phyloP scores from a whole-genome alignment of 768 basidiomycete genomes.

The Roridomyces roridus region DNA sequence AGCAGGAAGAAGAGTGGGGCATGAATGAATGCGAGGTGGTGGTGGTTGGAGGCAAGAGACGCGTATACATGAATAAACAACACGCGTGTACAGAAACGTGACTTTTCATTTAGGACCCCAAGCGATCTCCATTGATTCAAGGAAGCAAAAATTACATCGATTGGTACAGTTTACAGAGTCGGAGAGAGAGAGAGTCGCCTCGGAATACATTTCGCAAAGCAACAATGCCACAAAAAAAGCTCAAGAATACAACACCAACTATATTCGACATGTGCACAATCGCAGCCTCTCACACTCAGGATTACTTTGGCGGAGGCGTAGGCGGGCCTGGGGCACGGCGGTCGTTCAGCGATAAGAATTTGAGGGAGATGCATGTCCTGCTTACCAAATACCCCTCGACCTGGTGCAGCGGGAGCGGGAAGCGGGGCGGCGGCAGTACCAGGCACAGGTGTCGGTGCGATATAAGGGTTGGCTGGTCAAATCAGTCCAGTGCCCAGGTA shows the following conservation, averaged over 20 bases:
- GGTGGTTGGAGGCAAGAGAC: too few species aligned
- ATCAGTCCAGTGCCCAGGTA: background rate
- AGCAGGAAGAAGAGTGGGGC: background rate
- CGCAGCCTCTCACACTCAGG: background rate
- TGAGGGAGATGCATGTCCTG: constrained; percentile 9
- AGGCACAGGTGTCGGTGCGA: constrained; percentile 53
- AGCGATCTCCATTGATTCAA: too few species aligned
- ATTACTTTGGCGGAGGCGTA: constrained; percentile 52
- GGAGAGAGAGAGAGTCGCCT: background rate
- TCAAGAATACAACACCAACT: background rate
- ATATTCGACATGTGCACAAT: background rate
- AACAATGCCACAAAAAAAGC: background rate
- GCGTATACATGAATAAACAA: too few species aligned
- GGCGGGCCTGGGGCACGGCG: constrained; percentile 43
- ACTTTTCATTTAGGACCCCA: too few species aligned
- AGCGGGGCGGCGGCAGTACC: constrained; percentile 41
- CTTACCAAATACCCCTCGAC: constrained; percentile 73
- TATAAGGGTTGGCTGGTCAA: constrained; percentile 64
- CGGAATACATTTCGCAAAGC: background rate
- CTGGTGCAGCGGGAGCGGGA: constrained; percentile 54
- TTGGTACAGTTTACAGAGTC: too few species aligned
- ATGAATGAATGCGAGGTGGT: background rate
- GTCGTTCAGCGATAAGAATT: background rate
- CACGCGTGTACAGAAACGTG: too few species aligned
- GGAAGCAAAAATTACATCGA: too few species aligned